Percentiles rank a stretch among this genome's conserved stretches.
Conservation (phyloP, 495 filamentous ascomycete genomes). For the Penicillium bovifimosum region DNA sequence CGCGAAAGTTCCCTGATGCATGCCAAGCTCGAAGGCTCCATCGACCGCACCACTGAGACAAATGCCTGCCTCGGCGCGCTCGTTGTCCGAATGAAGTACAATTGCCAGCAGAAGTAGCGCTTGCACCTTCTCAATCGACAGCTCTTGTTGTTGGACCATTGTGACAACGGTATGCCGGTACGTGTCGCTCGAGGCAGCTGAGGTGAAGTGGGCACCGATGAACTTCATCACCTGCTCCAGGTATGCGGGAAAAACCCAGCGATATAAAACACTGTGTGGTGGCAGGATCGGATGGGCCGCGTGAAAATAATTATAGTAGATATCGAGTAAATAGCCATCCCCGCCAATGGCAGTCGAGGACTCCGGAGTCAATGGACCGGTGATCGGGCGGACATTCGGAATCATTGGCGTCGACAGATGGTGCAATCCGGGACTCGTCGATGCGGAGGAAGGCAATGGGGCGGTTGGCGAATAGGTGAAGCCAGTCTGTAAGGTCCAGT, state of each 20-base stretch:
- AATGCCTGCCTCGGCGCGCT: conserved; percentile 59
- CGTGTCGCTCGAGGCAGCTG: conserved; percentile 33
- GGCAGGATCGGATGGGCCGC: conserved; percentile 42
- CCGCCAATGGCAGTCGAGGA: conserved; percentile 29
- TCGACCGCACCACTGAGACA: conserved; percentile 63
- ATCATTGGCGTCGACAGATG: conserved; percentile 15
- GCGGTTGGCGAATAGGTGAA: conserved; percentile 25
- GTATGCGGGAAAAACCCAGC: conserved; percentile 27
- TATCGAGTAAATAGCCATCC: conserved; percentile 43
- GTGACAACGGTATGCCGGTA: conserved; percentile 37
- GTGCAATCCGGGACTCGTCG: conserved; percentile 23
- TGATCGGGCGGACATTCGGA: conserved; percentile 13
- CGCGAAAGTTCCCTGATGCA: conserved; percentile 58
- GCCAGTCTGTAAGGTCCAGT: conserved; percentile 26
- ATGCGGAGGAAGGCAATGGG: conserved; percentile 20
- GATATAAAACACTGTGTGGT: conserved; percentile 30
- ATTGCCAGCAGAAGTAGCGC: conserved; percentile 71
- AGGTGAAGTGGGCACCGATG: conserved; percentile 41
- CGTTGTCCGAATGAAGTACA: conserved; percentile 68
- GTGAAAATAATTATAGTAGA: conserved; percentile 44
- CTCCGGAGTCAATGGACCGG: conserved; percentile 39
- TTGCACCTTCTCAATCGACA: conserved; percentile 54
- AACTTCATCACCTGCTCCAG: conserved; percentile 46
- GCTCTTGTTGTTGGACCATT: conserved; percentile 31
- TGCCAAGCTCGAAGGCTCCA: conserved; percentile 65